Percentiles rank a stretch among this genome's conserved stretches.
These are phyloP conservation scores for Zea mays DNA, from an alignment of 176 grass and related monocot genomes.

Conservation along the genomic window Zm-B73-REFERENCE-NAM-5.0 NC_050099.1:182340001-182340500, in stretches of 20 bases:
- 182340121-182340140: background rate
- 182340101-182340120: background rate
- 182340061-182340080: conserved; percentile 47
- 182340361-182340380: conserved; percentile 45
- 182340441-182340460: too few species aligned
- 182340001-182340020: background rate
- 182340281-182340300: background rate
- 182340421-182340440: background rate
- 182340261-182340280: background rate
- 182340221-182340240: conserved; percentile 8
- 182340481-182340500: too few species aligned
- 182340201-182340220: conserved; percentile 18
- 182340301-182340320: conserved; percentile 73
- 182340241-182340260: background rate
- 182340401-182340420: background rate
- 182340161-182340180: background rate
- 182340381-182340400: background rate
- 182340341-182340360: conserved; percentile 63
- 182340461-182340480: too few species aligned
- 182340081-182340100: background rate
- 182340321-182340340: conserved; percentile 63
- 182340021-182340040: conserved; percentile 20
- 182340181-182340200: background rate
- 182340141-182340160: background rate
- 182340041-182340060: background rate